Evolutionary conservation across 139 green algal genomes (phyloP).

Genomic region (Chlamydomonas incerta): DNA sequence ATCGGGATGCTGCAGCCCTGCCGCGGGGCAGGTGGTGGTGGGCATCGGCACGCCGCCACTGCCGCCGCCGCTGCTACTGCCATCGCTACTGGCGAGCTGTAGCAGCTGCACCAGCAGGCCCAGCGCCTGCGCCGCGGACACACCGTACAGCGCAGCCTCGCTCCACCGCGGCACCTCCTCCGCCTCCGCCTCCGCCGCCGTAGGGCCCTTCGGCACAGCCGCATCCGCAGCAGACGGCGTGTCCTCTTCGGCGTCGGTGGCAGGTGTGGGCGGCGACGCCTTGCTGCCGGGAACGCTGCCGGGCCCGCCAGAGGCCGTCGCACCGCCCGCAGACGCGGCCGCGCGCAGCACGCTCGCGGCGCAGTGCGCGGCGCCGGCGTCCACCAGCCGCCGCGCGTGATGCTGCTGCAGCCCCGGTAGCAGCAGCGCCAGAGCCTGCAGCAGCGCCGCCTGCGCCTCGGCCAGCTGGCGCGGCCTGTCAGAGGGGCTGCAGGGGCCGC

Average conservation of each 20-base stretch:
- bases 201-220: too few species aligned
- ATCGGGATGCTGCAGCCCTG: neutral
- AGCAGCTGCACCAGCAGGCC: neutral
- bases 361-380: neutral
- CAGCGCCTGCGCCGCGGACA: constrained; percentile 12
- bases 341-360: neutral
- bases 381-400: neutral
- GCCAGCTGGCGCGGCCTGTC: neutral
- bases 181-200: too few species aligned
- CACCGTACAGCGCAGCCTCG: neutral
- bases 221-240: too few species aligned
- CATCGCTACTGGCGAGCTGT: neutral
- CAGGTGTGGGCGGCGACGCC: too few species aligned
- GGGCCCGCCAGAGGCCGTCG: too few species aligned
- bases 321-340: too few species aligned
- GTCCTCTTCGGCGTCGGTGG: too few species aligned
- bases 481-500: neutral
- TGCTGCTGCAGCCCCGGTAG: neutral
- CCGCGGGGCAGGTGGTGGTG: neutral
- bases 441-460: constrained; percentile 13
- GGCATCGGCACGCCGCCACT: too few species aligned
- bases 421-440: constrained; percentile 24
- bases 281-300: neutral
- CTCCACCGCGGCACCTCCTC: neutral
- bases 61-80: neutral